These are phyloP conservation scores for Penicillium hordei DNA, from an alignment of 2,329 filamentous ascomycete genomes.

Conservation along the genomic window DNA sequence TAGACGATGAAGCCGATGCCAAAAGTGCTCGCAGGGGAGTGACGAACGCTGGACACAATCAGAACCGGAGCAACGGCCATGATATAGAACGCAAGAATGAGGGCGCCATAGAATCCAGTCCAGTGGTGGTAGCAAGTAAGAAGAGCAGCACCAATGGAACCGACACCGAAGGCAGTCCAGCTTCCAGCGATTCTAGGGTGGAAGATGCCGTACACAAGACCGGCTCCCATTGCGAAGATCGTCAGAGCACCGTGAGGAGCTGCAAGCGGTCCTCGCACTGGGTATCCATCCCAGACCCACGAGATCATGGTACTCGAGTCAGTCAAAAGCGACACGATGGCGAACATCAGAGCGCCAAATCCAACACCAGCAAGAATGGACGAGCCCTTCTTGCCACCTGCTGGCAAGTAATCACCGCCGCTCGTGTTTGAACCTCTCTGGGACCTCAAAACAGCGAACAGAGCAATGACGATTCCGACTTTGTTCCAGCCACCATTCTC, in stretches of 20 bases:
- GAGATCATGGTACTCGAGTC: constrained; percentile 98
- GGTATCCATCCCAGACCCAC: constrained; percentile 97
- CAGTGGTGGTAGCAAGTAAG: constrained; percentile 78
- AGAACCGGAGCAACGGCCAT: constrained; percentile 76
- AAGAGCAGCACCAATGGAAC: constrained; percentile 74
- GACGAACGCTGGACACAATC: constrained; percentile 72
- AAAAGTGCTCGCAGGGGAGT: constrained; percentile 76
- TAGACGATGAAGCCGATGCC: constrained; percentile 87
- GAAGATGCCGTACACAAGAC: constrained; percentile 73
- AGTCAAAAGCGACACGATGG: constrained; percentile 85
- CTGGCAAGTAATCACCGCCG: constrained; percentile 51
- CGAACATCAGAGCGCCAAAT: constrained; percentile 81
- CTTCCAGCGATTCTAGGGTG: constrained; percentile 68
- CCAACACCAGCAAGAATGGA: constrained; percentile 72
- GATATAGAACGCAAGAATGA: constrained; percentile 73
- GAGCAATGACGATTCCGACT: constrained; percentile 70
- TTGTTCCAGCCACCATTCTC: constrained; percentile 92
- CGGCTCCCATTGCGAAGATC: constrained; percentile 80
- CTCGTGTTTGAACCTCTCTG: constrained; percentile 63
- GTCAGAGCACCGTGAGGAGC: constrained; percentile 89
- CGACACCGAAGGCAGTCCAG: constrained; percentile 77
- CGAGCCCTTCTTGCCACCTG: constrained; percentile 63
- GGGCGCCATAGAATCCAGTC: constrained; percentile 83
- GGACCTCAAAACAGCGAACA: constrained; percentile 73
- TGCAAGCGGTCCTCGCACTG: constrained; percentile 80